Evolutionary conservation across 2,329 filamentous ascomycete genomes (phyloP).

Genomic region (Dactylellina haptotyla): DNA sequence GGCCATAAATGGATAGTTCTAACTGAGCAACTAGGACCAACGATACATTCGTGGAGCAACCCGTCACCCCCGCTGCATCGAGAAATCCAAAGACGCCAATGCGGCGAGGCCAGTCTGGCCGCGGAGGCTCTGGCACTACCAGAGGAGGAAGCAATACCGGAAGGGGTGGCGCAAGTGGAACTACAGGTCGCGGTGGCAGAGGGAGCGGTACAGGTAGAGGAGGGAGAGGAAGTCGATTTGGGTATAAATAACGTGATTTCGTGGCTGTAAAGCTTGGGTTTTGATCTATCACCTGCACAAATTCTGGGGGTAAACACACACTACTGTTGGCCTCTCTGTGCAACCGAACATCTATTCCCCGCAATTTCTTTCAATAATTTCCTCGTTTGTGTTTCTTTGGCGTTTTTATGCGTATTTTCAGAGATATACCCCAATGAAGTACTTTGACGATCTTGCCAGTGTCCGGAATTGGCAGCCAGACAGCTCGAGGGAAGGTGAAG

Average conservation of each 20-base stretch:
- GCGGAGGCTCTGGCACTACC: slow-evolving; percentile 24
- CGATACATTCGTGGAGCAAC: slow-evolving; percentile 52
- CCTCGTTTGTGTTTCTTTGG: slow-evolving; percentile 2
- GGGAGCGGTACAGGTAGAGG: slow-evolving; percentile 29
- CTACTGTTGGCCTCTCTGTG: neutral
- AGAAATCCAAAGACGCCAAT: slow-evolving; percentile 46
- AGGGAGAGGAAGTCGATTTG: slow-evolving; percentile 30
- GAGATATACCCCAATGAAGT: slow-evolving; percentile 44
- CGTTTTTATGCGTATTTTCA: slow-evolving; percentile 21
- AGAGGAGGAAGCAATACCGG: slow-evolving; percentile 28
- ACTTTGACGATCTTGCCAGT: slow-evolving; percentile 41
- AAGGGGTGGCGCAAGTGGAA: slow-evolving; percentile 18
- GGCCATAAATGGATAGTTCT: neutral
- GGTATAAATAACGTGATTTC: slow-evolving; percentile 24
- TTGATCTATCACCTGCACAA: neutral
- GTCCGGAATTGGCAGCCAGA: slow-evolving; percentile 44
- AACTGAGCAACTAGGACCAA: slow-evolving; percentile 38
- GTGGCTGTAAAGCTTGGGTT: neutral
- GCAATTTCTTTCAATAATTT: slow-evolving; percentile 3
- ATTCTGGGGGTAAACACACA: too few relatives aligned
- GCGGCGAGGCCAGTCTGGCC: slow-evolving; percentile 25
- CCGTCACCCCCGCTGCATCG: slow-evolving; percentile 36
- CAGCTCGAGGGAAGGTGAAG: slow-evolving; percentile 38
- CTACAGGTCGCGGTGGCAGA: slow-evolving; percentile 14
- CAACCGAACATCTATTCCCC: slow-evolving; percentile 7